Evolutionary conservation across 106 monocot species (phyloP).

Genomic region (Dendrobium nobile): DNA sequence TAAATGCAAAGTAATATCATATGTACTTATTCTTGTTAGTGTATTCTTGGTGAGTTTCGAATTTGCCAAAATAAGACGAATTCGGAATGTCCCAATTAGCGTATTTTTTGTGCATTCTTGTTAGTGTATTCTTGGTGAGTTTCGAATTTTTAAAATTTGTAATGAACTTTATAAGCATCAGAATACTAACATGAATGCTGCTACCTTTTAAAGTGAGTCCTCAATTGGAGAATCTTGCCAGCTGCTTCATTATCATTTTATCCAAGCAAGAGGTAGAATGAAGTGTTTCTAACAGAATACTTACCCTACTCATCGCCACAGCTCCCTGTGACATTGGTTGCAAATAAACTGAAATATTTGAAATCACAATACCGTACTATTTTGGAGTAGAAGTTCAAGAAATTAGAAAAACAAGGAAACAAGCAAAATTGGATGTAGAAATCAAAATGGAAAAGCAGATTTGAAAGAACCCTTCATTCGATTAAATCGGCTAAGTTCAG

Average conservation of each 20-base stretch:
- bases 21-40: no score
- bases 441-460: not conserved
- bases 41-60: no score
- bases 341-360: not conserved
- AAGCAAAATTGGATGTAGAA: not conserved
- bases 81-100: no score
- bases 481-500: constrained; percentile 10
- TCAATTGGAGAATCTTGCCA: not conserved
- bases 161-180: not conserved
- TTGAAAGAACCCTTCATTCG: constrained; percentile 12
- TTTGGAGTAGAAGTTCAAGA: not conserved
- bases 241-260: not conserved
- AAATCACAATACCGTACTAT: not conserved
- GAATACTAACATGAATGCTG: not conserved
- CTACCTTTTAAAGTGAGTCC: not conserved
- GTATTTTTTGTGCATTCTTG: no score
- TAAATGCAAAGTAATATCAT: no score
- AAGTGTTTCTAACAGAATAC: not conserved
- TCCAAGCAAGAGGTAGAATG: not conserved
- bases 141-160: no score
- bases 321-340: not conserved
- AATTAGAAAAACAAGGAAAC: not conserved
- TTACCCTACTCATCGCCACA: not conserved
- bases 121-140: no score
- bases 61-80: no score